phyloP scores from a whole-genome alignment of 2,329 filamentous ascomycete genomes.

The Epichloe glyceriae region DNA sequence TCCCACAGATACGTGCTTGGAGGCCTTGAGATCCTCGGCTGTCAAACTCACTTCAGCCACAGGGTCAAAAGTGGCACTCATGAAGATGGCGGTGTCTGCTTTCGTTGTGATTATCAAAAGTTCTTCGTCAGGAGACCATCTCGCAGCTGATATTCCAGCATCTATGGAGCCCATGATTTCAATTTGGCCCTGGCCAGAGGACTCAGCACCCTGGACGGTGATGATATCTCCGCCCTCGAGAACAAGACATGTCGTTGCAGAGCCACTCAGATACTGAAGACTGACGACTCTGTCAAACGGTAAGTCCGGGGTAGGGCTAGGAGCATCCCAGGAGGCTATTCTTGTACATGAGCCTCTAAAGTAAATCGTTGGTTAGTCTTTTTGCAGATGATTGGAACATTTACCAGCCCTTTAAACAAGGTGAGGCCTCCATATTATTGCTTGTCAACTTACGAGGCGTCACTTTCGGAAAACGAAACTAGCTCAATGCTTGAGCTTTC shows the following conservation, averaged over 20 bases:
- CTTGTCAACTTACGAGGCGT: conserved; percentile 12
- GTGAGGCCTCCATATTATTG: neutral
- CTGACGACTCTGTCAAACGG: conserved; percentile 61
- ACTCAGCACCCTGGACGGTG: conserved; percentile 55
- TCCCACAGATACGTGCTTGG: conserved; percentile 87
- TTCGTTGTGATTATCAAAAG: conserved; percentile 73
- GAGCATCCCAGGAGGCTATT: conserved; percentile 82
- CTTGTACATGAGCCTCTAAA: conserved; percentile 13
- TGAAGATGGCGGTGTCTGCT: conserved; percentile 69
- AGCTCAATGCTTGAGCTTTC: conserved; percentile 63
- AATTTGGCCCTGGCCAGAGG: conserved; percentile 50
- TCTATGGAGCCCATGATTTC: conserved; percentile 95
- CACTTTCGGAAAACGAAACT: conserved; percentile 35
- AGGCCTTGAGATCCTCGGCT: conserved; percentile 68
- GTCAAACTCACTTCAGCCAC: conserved; percentile 63
- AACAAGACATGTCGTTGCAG: conserved; percentile 63
- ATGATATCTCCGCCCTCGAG: conserved; percentile 86
- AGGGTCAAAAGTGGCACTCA: conserved; percentile 84
- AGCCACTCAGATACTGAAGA: conserved; percentile 78
- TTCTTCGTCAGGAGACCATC: conserved; percentile 94
- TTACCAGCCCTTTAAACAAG: neutral
- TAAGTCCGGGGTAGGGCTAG: conserved; percentile 64
- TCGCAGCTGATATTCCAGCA: conserved; percentile 75
- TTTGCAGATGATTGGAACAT: neutral
- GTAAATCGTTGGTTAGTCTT: neutral